Conservation (phyloP, 345 rosid genomes). For the Hibiscus tridactylites region DNA sequence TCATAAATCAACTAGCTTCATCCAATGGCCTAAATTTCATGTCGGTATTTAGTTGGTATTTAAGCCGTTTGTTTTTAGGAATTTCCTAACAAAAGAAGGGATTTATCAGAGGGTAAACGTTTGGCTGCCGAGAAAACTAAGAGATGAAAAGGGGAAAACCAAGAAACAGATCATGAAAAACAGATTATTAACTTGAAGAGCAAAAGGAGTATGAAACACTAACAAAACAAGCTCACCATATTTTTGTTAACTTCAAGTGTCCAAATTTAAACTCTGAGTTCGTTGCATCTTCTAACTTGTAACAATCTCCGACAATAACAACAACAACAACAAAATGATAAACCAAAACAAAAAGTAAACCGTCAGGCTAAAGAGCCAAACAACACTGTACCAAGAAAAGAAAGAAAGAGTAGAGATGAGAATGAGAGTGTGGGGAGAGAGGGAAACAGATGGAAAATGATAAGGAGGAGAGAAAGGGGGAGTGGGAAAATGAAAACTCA, state of each 20-base stretch:
- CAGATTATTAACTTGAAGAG: neutral
- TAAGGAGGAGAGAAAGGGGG: too few relatives aligned
- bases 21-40: too few relatives aligned
- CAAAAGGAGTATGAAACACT: neutral
- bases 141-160: neutral
- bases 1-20: too few relatives aligned
- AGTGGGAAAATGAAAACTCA: neutral
- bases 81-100: too few relatives aligned
- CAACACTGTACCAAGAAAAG: neutral
- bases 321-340: neutral
- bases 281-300: constrained; percentile 16
- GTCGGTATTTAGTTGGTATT: too few relatives aligned
- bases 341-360: neutral
- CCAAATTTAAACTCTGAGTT: constrained; percentile 9
- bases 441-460: neutral
- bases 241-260: constrained; percentile 10
- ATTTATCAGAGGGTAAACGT: neutral
- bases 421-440: neutral
- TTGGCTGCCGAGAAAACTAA: neutral
- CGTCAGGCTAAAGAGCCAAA: neutral
- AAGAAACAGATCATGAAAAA: neutral
- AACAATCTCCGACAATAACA: constrained; percentile 1
- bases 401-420: too few relatives aligned
- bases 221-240: constrained; percentile 12
- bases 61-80: too few relatives aligned